phyloP scores from a whole-genome alignment of 1,284 basidiomycete genomes.

The Trichosporon ovoides region DNA sequence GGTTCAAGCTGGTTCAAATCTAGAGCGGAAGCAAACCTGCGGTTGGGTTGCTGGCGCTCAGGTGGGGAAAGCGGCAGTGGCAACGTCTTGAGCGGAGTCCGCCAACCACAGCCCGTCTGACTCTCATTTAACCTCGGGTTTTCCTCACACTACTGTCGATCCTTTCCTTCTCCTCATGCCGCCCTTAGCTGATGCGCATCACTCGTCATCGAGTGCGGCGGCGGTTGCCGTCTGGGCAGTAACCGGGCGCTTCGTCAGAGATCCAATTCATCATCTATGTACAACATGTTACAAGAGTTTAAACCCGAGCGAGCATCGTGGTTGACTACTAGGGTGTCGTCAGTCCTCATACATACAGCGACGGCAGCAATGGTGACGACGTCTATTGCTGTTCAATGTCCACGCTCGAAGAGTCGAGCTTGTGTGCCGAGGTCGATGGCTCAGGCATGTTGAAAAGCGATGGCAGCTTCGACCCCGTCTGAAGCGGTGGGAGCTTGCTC shows the following conservation, averaged over 20 bases:
- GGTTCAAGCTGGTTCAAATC: not conserved
- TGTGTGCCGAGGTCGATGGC: not conserved
- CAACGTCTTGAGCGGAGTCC: not conserved
- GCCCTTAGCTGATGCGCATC: not conserved
- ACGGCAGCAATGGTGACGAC: not conserved
- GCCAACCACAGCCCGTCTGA: slow-evolving; percentile 6
- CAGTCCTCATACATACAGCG: not conserved
- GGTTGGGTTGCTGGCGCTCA: not conserved
- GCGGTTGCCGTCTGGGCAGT: not conserved
- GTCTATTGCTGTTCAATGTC: not conserved
- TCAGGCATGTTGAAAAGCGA: not conserved
- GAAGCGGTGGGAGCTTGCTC: slow-evolving; percentile 1
- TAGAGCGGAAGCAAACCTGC: slow-evolving; percentile 3
- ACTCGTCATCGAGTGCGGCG: not conserved
- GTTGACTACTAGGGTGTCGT: not conserved
- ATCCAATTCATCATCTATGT: not conserved
- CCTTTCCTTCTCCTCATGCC: no score
- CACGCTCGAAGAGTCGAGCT: not conserved
- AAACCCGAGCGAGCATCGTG: not conserved
- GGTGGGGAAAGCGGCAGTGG: slow-evolving; percentile 4
- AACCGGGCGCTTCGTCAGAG: no score
- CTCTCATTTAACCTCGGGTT: no score
- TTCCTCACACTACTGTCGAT: no score
- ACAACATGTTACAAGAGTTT: not conserved
- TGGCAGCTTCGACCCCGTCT: not conserved